Percentiles rank a stretch among this genome's conserved stretches.
These are phyloP conservation scores for Kodamaea restingae DNA, from an alignment of 805 yeast genomes.

Conservation along the genomic window DNA sequence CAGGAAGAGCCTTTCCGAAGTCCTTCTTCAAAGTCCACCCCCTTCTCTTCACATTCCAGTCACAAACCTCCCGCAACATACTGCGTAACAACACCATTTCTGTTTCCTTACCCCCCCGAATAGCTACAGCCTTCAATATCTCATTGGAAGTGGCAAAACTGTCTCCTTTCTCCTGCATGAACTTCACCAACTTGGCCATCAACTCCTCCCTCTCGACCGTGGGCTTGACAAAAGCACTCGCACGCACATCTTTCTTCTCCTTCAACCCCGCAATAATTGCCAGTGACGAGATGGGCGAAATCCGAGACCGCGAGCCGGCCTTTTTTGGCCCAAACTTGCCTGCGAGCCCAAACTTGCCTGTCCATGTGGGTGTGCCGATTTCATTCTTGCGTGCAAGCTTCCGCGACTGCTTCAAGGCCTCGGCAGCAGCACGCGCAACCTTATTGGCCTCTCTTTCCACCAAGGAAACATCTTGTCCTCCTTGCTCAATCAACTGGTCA, in stretches of 20 bases:
- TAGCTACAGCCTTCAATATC: constrained; percentile 34
- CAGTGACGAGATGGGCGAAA: constrained; percentile 34
- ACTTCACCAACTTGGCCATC: constrained; percentile 37
- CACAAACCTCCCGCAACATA: constrained; percentile 62
- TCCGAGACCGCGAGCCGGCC: constrained; percentile 2
- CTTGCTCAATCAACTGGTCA: constrained; percentile 64
- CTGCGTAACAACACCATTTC: constrained; percentile 63
- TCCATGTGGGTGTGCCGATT: constrained; percentile 92
- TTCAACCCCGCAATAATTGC: constrained; percentile 49
- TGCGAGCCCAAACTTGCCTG: constrained; percentile 86
- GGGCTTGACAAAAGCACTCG: constrained; percentile 14
- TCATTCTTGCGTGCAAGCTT: constrained; percentile 40
- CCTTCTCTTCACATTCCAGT: constrained; percentile 54
- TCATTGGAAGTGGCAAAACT: constrained; percentile 47
- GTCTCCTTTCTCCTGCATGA: constrained; percentile 31
- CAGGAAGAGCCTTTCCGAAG: too few species aligned
- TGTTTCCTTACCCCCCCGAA: constrained; percentile 32
- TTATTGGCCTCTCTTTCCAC: constrained; percentile 64
- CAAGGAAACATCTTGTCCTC: constrained; percentile 48
- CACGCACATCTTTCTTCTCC: constrained; percentile 36
- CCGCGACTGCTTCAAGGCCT: constrained; percentile 59
- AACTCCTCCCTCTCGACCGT: constrained; percentile 17
- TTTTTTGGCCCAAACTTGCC: constrained; percentile 47
- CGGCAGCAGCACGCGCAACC: constrained; percentile 50
- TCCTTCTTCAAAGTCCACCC: constrained; percentile 68